phyloP scores from a whole-genome alignment of 805 yeast species.

The Candida sonorensis region DNA sequence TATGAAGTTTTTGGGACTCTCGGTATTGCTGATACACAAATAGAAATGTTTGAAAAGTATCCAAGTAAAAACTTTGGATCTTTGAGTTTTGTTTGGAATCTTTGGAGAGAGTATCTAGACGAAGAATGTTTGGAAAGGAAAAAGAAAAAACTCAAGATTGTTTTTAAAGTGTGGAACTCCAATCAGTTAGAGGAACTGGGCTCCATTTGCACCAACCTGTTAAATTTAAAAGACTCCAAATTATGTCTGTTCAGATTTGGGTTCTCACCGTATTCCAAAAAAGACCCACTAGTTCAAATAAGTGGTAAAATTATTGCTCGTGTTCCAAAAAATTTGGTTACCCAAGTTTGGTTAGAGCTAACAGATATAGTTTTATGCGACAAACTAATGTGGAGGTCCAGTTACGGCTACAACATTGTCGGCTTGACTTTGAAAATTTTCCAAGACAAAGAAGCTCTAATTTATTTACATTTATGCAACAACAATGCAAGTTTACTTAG shows the following conservation, averaged over 20 bases:
- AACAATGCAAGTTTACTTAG: constrained; percentile 9
- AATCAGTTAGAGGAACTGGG: constrained; percentile 13
- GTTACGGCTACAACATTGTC: constrained; percentile 11
- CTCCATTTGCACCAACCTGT: too few relatives aligned
- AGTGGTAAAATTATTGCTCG: constrained; percentile 12
- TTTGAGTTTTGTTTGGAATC: constrained; percentile 15
- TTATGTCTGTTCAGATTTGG: constrained; percentile 16
- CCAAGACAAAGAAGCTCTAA: constrained; percentile 6
- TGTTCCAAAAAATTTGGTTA: constrained; percentile 10
- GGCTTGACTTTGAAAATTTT: constrained; percentile 15
- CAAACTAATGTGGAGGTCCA: constrained; percentile 13
- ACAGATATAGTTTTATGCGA: constrained; percentile 11
- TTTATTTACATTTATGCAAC: constrained; percentile 12
- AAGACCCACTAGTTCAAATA: constrained; percentile 12
- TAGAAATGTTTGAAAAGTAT: constrained; percentile 12
- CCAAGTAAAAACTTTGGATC: constrained; percentile 6
- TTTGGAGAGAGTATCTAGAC: constrained; percentile 12
- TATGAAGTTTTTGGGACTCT: constrained; percentile 5
- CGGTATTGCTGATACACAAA: constrained; percentile 15
- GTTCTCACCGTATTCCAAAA: constrained; percentile 11
- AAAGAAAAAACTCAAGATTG: constrained; percentile 6
- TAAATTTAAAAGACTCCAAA: too few relatives aligned
- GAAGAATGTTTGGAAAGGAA: constrained; percentile 1
- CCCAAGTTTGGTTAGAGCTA: constrained; percentile 9
- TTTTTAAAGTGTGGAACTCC: constrained; percentile 16